A percentile compares a stretch with the other conserved stretches of the same genome.
phyloP scores from a whole-genome alignment of 2,329 filamentous ascomycete species.

The Colletotrichum truncatum region DNA sequence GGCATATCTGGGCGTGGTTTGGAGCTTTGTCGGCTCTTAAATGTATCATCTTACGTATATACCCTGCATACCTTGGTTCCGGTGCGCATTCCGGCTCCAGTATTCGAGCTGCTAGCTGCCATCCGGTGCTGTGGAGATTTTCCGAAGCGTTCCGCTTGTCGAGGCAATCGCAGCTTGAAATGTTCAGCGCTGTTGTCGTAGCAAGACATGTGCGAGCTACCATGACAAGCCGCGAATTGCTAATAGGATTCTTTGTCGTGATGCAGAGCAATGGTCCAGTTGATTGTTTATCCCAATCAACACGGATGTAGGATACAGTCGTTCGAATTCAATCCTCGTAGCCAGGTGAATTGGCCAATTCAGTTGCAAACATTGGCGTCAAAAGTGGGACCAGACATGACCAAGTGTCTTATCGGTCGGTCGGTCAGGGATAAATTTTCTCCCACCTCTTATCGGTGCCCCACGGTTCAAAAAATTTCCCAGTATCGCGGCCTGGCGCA shows the following conservation, averaged over 20 bases:
- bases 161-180: neutral
- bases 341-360: too few relatives aligned
- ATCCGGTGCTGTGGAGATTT: slow-evolving; percentile 5
- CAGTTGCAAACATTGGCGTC: neutral
- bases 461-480: slow-evolving; percentile 31
- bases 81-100: slow-evolving; percentile 8
- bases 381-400: neutral
- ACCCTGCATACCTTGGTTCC: neutral
- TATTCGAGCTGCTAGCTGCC: slow-evolving; percentile 6
- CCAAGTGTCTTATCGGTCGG: slow-evolving; percentile 17
- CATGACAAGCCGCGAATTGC: too few relatives aligned
- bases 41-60: neutral
- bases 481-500: neutral
- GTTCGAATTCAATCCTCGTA: too few relatives aligned
- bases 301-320: too few relatives aligned
- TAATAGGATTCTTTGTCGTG: too few relatives aligned
- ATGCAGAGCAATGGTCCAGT: too few relatives aligned
- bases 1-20: neutral
- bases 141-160: neutral
- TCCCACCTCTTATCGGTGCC: slow-evolving; percentile 28
- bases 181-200: too few relatives aligned
- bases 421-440: slow-evolving; percentile 31
- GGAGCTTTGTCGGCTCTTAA: neutral
- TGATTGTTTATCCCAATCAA: neutral
- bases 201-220: neutral